Evolutionary conservation across 306 rosid species (phyloP), one percentile per base, ranked within the genome.

Genomic region (Urtica urens): DNA sequence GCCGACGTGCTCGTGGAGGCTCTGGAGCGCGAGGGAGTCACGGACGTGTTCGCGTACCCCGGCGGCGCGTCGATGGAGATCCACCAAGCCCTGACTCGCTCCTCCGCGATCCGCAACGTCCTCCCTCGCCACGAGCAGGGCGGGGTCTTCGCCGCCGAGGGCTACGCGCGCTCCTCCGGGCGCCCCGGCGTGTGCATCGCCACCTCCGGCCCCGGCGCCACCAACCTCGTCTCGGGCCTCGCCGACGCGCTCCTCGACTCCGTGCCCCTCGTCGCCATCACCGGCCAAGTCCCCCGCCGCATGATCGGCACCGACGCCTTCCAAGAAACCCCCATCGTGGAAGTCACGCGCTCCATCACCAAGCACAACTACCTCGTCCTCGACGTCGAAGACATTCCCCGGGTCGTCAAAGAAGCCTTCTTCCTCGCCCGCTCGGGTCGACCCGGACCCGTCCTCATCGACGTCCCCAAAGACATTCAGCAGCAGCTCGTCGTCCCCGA

Each of bases 51-150:
- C 60, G 94, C 97, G 19, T 84, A 90, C 67, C 97, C 94, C 4
- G 97, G 93, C 11, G 95, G 97, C 47, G 93, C 97, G 4, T 84
- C 97, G 4, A 3, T 90, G 94, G 95, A 90, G 71, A 90, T 90
- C 67, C 95, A 90, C 76, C 95, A 90, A 49, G 94, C 97, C 0
- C 87, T 90, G 23, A 90, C 93, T 6, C 92, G 95, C 67, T 79
- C 97, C 29, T 0, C 16, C 12, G 3, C 16, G 38, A 84, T 90
- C 52, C 78, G 80, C 3, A 90, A 79, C 60, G 62, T 79, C 24
- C 95, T 90, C 11, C 97, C 94, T 0, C 94, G 94, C 23, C 97
- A 84, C 33, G 94, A 90, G 51, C 95, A 90, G 40, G 95, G 97
- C 1, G 97, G 97, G 0, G 37, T 75, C 1, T 81, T 90, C 38